A percentile compares a stretch with the other conserved stretches of the same genome.
These are phyloP conservation scores for Fusarium sp. DNA, from an alignment of 2,329 filamentous ascomycete genomes.

Conservation along the genomic window DNA sequence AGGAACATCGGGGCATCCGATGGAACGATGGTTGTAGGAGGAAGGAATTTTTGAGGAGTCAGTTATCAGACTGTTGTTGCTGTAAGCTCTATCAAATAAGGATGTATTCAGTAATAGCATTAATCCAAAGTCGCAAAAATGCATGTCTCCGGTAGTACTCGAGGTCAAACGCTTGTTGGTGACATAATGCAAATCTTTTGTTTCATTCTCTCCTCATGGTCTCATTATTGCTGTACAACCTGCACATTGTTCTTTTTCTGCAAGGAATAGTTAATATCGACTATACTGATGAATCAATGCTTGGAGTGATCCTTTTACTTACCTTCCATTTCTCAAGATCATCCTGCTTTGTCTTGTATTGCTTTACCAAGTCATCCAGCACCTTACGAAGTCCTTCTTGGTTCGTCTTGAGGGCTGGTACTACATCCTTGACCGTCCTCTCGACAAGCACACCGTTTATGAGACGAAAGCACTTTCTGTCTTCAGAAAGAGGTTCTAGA, in stretches of 20 bases:
- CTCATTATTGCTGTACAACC: slow-evolving; percentile 77
- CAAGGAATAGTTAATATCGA: slow-evolving; percentile 10
- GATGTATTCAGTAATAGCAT: background rate
- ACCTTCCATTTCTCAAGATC: slow-evolving; percentile 99
- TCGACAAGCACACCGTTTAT: slow-evolving; percentile 98
- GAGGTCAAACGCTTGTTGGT: background rate
- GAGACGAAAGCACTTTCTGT: slow-evolving; percentile 98
- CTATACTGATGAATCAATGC: background rate
- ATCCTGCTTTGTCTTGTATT: slow-evolving; percentile 94
- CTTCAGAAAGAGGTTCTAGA: slow-evolving; percentile 80
- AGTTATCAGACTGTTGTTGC: background rate
- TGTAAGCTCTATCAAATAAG: slow-evolving; percentile 1
- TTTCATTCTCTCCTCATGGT: slow-evolving; percentile 36
- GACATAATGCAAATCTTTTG: slow-evolving; percentile 15
- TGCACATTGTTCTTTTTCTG: slow-evolving; percentile 93
- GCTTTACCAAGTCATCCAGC: slow-evolving; percentile 92
- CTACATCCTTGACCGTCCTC: slow-evolving; percentile 90
- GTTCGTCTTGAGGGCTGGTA: slow-evolving; percentile 92
- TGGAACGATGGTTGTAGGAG: background rate
- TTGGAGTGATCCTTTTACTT: slow-evolving; percentile 1
- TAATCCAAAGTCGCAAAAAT: background rate
- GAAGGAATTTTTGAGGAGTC: background rate
- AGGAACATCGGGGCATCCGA: background rate
- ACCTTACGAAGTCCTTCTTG: slow-evolving; percentile 94
- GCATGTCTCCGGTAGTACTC: background rate